Percentiles rank a stretch among this genome's conserved stretches.
These are phyloP conservation scores for Acanthamoeba healyi DNA, from an alignment of 208 protist species.

Conservation along the genomic window DNA sequence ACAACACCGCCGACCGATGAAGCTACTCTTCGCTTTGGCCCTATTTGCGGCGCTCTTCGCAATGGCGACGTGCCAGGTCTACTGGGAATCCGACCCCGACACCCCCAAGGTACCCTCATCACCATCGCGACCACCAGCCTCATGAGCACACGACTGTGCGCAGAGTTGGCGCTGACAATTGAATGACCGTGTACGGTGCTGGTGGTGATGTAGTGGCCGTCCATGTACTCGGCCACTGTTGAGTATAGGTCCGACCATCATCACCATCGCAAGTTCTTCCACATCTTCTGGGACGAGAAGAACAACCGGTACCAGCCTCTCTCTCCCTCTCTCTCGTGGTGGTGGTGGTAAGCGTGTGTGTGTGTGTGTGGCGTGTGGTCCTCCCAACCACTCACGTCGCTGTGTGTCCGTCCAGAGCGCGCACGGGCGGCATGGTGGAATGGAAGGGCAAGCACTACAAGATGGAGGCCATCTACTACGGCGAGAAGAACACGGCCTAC, in stretches of 20 bases:
- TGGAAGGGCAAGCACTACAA: slow-evolving; percentile 69
- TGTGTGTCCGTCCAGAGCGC: background rate
- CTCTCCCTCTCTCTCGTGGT: too few relatives aligned
- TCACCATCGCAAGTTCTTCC: slow-evolving; percentile 30
- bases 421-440: slow-evolving; percentile 14
- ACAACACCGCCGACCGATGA: background rate
- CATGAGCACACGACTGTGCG: too few relatives aligned
- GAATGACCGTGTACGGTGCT: too few relatives aligned
- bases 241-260: slow-evolving; percentile 51
- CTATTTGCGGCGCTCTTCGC: background rate
- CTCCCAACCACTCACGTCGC: background rate
- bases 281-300: slow-evolving; percentile 69
- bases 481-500: background rate
- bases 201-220: background rate
- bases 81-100: background rate
- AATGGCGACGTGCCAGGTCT: background rate
- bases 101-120: background rate
- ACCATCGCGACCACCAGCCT: background rate
- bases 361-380: background rate
- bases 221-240: slow-evolving; percentile 23
- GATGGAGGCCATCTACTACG: slow-evolving; percentile 30
- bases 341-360: too few relatives aligned
- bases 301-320: background rate
- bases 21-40: background rate
- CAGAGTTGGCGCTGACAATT: background rate